Evolutionary conservation across 352 stramenopile genomes (phyloP).

Genomic region (Phytophthora colocasiae): DNA sequence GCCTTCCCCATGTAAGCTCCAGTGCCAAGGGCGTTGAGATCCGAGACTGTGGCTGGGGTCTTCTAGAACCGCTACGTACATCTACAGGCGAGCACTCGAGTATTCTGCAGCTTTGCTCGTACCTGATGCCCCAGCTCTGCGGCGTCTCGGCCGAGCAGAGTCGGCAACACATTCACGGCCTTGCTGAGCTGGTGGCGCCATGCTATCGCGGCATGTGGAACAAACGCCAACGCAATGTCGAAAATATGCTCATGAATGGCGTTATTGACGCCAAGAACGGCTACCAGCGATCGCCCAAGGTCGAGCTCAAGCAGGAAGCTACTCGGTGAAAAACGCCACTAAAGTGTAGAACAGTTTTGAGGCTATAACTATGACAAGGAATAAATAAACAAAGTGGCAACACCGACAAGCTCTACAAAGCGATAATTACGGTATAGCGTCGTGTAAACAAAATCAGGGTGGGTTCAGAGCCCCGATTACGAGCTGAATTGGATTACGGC

Average conservation of each 20-base stretch:
- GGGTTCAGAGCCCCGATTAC: no score
- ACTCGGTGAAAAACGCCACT: slow-evolving; percentile 11
- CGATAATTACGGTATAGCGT: background rate
- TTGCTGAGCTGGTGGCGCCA: slow-evolving; percentile 51
- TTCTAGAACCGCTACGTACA: slow-evolving; percentile 44
- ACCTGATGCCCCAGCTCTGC: slow-evolving; percentile 46
- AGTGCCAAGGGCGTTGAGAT: slow-evolving; percentile 48
- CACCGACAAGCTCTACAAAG: slow-evolving; percentile 7
- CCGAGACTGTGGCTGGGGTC: slow-evolving; percentile 57
- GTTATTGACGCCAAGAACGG: slow-evolving; percentile 40
- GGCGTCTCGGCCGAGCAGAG: slow-evolving; percentile 43
- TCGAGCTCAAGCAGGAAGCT: slow-evolving; percentile 20
- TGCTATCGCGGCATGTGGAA: slow-evolving; percentile 56
- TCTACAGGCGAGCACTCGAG: slow-evolving; percentile 44
- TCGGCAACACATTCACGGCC: slow-evolving; percentile 52
- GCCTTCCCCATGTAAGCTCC: slow-evolving; percentile 30
- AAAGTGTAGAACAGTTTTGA: slow-evolving; percentile 42
- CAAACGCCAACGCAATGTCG: slow-evolving; percentile 53
- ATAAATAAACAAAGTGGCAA: slow-evolving; percentile 24
- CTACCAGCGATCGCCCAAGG: slow-evolving; percentile 18
- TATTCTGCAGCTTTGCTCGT: slow-evolving; percentile 65
- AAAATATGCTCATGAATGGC: slow-evolving; percentile 62
- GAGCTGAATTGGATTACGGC: no score
- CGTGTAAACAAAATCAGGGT: slow-evolving; percentile 7
- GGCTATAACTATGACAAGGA: slow-evolving; percentile 35